These are phyloP conservation scores for Trypanosoma platydactyli DNA, from an alignment of 208 protist species.

Conservation along the genomic window DNA sequence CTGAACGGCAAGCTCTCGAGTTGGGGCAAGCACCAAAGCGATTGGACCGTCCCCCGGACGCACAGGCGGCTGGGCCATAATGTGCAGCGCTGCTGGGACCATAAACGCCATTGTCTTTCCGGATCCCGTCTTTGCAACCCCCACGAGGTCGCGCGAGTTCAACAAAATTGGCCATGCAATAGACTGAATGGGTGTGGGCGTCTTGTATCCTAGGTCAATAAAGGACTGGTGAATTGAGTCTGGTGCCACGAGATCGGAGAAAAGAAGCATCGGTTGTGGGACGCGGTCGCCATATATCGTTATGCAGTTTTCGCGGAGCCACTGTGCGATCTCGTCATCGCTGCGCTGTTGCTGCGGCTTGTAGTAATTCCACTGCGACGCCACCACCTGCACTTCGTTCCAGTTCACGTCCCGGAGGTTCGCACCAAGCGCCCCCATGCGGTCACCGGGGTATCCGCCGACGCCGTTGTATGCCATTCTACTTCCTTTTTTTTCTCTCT, in stretches of 20 bases:
- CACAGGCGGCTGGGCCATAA: constrained; percentile 86
- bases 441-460: constrained; percentile 25
- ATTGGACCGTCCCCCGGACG: constrained; percentile 89
- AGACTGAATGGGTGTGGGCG: constrained; percentile 90
- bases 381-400: constrained; percentile 66
- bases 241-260: constrained; percentile 76
- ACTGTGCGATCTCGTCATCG: constrained; percentile 71
- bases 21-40: constrained; percentile 87
- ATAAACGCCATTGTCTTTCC: too few species aligned
- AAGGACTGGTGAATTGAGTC: constrained; percentile 83
- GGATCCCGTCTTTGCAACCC: too few species aligned
- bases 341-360: constrained; percentile 72
- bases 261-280: constrained; percentile 82
- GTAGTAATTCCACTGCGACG: constrained; percentile 84
- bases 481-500: constrained; percentile 3
- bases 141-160: constrained; percentile 39
- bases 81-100: constrained; percentile 48
- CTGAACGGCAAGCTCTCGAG: constrained; percentile 90
- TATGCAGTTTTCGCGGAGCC: constrained; percentile 74
- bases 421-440: constrained; percentile 52
- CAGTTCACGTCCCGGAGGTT: constrained; percentile 72
- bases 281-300: constrained; percentile 86
- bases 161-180: constrained; percentile 88
- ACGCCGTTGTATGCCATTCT: not conserved
- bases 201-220: constrained; percentile 69